Evolutionary conservation across 2,329 filamentous ascomycete species (phyloP).

Genomic region (Curvularia verruculosa): DNA sequence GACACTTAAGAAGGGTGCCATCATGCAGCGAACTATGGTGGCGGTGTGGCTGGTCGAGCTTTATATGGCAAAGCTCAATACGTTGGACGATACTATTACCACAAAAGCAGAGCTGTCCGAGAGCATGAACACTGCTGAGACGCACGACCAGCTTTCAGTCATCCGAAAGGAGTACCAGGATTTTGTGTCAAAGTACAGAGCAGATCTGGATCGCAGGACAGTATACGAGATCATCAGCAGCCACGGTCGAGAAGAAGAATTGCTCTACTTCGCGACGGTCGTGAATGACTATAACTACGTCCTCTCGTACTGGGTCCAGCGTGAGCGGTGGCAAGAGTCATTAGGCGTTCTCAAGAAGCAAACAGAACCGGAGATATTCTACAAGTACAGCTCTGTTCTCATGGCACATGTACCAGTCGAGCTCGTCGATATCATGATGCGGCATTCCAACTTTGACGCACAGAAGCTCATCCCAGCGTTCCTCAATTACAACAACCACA

Average conservation of each 20-base stretch:
- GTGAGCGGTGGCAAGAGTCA: conserved; percentile 88
- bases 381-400: conserved; percentile 94
- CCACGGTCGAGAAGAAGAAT: conserved; percentile 90
- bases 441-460: conserved; percentile 82
- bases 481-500: conserved; percentile 87
- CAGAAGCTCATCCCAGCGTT: conserved; percentile 90
- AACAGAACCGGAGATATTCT: conserved; percentile 90
- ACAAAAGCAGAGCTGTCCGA: conserved; percentile 83
- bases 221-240: conserved; percentile 96
- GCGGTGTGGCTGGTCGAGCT: conserved; percentile 94
- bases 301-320: conserved; percentile 94
- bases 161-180: conserved; percentile 84
- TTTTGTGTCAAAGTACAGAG: conserved; percentile 83
- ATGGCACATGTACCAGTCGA: conserved; percentile 87
- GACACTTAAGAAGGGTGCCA: conserved; percentile 77
- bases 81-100: conserved; percentile 90
- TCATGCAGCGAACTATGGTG: conserved; percentile 96
- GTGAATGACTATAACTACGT: conserved; percentile 95
- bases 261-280: conserved; percentile 87
- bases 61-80: conserved; percentile 96
- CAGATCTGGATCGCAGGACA: conserved; percentile 87
- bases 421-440: conserved; percentile 93
- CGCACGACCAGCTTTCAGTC: conserved; percentile 70
- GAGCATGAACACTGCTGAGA: conserved; percentile 71
- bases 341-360: conserved; percentile 90